Evolutionary conservation across 1,284 basidiomycete genomes (phyloP), one percentile per base, ranked within the genome.

Genomic region (Leccinum pallidistipes): DNA sequence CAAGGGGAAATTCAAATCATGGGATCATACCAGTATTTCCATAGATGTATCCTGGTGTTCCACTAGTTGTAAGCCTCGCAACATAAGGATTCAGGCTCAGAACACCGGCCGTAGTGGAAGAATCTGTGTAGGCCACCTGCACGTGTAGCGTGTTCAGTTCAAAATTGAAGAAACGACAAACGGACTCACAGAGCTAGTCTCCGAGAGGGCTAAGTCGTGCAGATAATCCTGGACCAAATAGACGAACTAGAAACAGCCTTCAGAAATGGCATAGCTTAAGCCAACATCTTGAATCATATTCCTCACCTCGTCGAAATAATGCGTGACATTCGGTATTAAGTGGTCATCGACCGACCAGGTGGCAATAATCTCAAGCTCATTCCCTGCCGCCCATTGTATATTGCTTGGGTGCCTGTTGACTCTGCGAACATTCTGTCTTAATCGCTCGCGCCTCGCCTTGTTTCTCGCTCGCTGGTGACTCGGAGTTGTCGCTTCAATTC

Each of bases 311-410:
- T 84, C 73, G 51, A 85, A 67, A 61, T 82, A 83, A 66, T 81
- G 79, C 5, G 77, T 73, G 18, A 76, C 75, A 59, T 83, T 82
- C 16, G 74, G 7, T 12, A n/a, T 21, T 21, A 21, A 4, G n/a
- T 12, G 1, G 5, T 11, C 27, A 3, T 8, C 3, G 1, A n/a
- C 3, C 16, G 21, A 52, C 50, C 79, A 76, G 18, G 79, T 81
- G 27, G 80, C 81, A 38, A 86, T 85, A 0, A 81, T 82, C 68
- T 86, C 84, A 60, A 85, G 82, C 71, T 86, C 85, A 67, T 86
- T 86, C 29, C 84, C 84, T 14, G 83, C 85, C 9, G 84, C 84
- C 84, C 86, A 87, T 59, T 85, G 83, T 3, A 75, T 81, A 65
- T 81, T 82, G 34, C 32, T 54, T 12, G 52, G 32, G 21, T 54